phyloP scores from a whole-genome alignment of 495 filamentous ascomycete species.

The Talaromyces borbonicus region DNA sequence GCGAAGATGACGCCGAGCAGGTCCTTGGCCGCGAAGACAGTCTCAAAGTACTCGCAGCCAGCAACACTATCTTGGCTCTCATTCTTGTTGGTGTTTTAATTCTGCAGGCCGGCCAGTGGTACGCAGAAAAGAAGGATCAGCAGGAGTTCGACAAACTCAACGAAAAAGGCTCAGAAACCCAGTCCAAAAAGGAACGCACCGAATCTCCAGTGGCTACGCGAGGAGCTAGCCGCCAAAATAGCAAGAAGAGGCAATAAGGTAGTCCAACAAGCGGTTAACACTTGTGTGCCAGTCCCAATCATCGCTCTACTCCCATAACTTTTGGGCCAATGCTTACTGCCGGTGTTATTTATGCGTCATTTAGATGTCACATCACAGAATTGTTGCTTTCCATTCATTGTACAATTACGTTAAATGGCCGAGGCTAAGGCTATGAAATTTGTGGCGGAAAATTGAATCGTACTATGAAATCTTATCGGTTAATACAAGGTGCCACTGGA shows the following conservation, averaged over 20 bases:
- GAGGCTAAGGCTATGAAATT: too few species aligned
- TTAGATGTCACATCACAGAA: too few species aligned
- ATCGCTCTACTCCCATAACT: not conserved
- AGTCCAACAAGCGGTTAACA: too few species aligned
- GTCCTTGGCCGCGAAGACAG: conserved; percentile 70
- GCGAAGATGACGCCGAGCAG: conserved; percentile 24
- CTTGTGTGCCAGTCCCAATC: not conserved
- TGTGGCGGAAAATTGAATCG: too few species aligned
- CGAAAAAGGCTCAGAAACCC: conserved; percentile 37
- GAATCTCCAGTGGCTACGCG: conserved; percentile 7
- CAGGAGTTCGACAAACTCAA: conserved; percentile 63
- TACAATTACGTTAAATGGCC: too few species aligned
- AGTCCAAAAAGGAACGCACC: conserved; percentile 14
- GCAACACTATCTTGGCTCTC: conserved; percentile 88
- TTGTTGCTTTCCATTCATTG: too few species aligned
- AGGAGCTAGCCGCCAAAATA: conserved; percentile 3
- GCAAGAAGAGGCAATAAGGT: conserved; percentile 6
- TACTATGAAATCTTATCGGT: too few species aligned
- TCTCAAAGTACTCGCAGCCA: conserved; percentile 83
- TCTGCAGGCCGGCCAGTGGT: conserved; percentile 97
- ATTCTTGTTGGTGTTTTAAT: conserved; percentile 85
- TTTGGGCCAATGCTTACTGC: too few species aligned
- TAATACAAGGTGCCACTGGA: too few species aligned
- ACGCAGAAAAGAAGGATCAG: conserved; percentile 85
- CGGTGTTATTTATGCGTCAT: too few species aligned